Evolutionary conservation across 208 protist genomes (phyloP), one percentile per base, ranked within the genome.

Genomic region (Trypanosoma lewisi): DNA sequence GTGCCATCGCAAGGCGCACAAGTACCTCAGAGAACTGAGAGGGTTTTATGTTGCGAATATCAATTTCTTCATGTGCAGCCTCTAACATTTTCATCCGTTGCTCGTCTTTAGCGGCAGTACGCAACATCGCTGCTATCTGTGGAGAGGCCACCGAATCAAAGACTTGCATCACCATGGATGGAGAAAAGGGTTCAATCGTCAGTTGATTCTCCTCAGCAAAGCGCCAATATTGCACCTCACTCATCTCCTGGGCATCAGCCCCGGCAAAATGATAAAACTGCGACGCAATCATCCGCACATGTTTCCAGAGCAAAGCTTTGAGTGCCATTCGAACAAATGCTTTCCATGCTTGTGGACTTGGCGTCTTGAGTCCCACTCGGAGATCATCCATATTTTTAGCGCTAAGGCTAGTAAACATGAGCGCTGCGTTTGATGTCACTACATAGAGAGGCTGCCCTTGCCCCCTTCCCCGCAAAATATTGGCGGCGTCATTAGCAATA

Each of bases 81-180:
- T 73, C 54, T 44, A 75, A 49, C 36, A 93, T 44, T 74, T 50
- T 34, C 55, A 39, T 72, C 76, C 71, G 77, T 14, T 59, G 65
- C 48, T 87, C 76, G 21, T 73, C 75, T 11, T 76, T 75, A 2
- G 78, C 70, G 12, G 71, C 77, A 1, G 70, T 31, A 4, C 66
- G 73, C 12, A 91, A 27, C 8, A 78, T 73, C 17, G 73, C 63
- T 21, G 66, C 77, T 8, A 95, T 71, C 57, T 90, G 79, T 30
- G 89, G 89, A 16, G 89, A 93, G 31, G 75, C 71, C 0, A 95
- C 89, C 19, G 55, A 67, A 66, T 95, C 89, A 55, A 91, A 91
- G 19, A 88, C 77, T 42, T 70, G 50, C 9, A 78, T 57, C 5
- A 91, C 69, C 30, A 50, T 44, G 30, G 75, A 45, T 63, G 70